Percentiles rank a stretch among this genome's conserved stretches.
These are phyloP conservation scores for Lepidium aucheri DNA, from an alignment of 345 rosid species.

Conservation along the genomic window DNA sequence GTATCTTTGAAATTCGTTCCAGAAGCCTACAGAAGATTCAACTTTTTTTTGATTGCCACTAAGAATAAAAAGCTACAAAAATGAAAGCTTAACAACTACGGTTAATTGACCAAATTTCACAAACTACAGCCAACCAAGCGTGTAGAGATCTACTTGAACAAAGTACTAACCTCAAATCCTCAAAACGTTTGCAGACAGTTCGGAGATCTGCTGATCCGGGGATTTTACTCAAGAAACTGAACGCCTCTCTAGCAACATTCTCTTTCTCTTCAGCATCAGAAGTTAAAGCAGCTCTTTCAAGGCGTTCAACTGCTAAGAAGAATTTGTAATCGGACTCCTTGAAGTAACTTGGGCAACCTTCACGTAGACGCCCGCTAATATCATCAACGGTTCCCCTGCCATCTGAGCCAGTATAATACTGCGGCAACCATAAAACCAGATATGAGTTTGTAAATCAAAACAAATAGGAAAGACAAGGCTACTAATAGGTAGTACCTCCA, in stretches of 20 bases:
- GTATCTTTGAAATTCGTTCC: neutral
- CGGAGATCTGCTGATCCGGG: conserved; percentile 92
- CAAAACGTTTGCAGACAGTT: conserved; percentile 95
- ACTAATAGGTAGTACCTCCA: conserved; percentile 58
- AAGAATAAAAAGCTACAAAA: conserved; percentile 4
- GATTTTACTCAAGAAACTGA: conserved; percentile 69
- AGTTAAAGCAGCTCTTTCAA: conserved; percentile 75
- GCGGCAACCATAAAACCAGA: conserved; percentile 21
- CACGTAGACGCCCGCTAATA: conserved; percentile 66
- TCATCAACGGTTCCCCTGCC: conserved; percentile 99
- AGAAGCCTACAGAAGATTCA: neutral
- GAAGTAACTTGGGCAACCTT: conserved; percentile 96
- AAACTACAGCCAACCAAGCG: conserved; percentile 6
- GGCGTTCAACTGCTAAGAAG: conserved; percentile 95
- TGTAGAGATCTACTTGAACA: conserved; percentile 18
- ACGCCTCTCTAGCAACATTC: conserved; percentile 87
- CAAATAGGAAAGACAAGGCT: neutral
- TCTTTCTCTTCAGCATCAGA: conserved; percentile 63
- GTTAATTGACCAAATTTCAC: neutral
- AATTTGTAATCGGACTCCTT: conserved; percentile 95
- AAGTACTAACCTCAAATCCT: conserved; percentile 71
- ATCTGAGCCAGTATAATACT: conserved; percentile 95
- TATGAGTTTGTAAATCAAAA: conserved; percentile 8
- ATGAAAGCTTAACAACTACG: neutral
- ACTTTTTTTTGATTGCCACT: neutral